A percentile compares a stretch with the other conserved stretches of the same genome.
phyloP scores from a whole-genome alignment of 169 alveolate genomes.

The Cryptosporidium meleagridis region DNA sequence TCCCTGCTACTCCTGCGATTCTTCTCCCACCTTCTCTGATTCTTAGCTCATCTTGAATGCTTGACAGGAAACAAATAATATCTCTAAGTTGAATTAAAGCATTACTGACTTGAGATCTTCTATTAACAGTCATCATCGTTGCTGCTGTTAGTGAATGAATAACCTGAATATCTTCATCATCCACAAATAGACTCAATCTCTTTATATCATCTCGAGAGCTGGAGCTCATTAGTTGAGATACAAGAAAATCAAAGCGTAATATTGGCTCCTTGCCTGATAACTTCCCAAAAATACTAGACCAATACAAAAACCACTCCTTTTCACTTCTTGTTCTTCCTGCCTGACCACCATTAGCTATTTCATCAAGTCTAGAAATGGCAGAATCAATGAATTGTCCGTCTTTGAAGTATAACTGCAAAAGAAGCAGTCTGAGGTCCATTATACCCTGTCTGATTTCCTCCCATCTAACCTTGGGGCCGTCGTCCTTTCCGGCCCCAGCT shows the following conservation, averaged over 20 bases:
- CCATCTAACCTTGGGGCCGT: neutral
- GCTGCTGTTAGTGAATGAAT: constrained; percentile 68
- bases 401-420: constrained; percentile 29
- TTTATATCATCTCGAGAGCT: constrained; percentile 23
- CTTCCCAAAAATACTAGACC: constrained; percentile 44
- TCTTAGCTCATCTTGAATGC: constrained; percentile 18
- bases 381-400: constrained; percentile 43
- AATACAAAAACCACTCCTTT: constrained; percentile 10
- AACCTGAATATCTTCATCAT: constrained; percentile 32
- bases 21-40: neutral
- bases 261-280: constrained; percentile 33
- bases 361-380: constrained; percentile 2
- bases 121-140: constrained; percentile 53
- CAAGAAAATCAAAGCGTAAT: constrained; percentile 51
- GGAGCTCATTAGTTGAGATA: constrained; percentile 55
- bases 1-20: neutral
- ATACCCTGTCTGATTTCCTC: constrained; percentile 62
- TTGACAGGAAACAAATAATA: constrained; percentile 21
- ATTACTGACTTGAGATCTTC: constrained; percentile 59
- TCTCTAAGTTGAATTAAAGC: constrained; percentile 64
- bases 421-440: constrained; percentile 19
- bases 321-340: neutral
- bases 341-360: neutral
- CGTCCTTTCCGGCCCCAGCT: neutral
- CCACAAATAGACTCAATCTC: constrained; percentile 17